Evolutionary conservation across 1,284 basidiomycete species (phyloP), one percentile per base, ranked within the genome.

Genomic region (Leccinum angustisporum): DNA sequence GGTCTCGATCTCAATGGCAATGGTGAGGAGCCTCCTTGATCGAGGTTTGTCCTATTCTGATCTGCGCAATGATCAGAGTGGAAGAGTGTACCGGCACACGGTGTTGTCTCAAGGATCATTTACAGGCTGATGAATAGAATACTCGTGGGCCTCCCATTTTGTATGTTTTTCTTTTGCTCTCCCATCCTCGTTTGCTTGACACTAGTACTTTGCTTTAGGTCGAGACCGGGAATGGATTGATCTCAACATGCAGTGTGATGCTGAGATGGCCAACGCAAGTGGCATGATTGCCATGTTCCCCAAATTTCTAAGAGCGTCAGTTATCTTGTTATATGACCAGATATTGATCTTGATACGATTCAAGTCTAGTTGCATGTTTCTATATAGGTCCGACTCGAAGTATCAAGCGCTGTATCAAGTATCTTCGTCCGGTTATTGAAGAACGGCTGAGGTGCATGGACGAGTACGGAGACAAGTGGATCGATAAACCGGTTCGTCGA

Each of bases 111-210:
- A 51, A 54, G 68, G 16, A 65, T 80, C 7, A 63, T 79, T 11
- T 68, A 72, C 51, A 68, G 75, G 30, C 16, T 38, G 14, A 16
- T 38, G 65, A 79, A 78, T 59, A 71, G 80, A 9, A 55, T 75
- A 10, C 75, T 81, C 58, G 75, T 79, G 30, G 80, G 80, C 1
- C 65, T 75, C 7, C 79, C 78, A 9, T 62, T 78, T 13, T 81
- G 79, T 80, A 61, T 7, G 74, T 53, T 33, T 14, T 36, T 36
- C 36, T 36, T 14, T 36, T 36, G 13, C 36, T 31, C 21, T 7
- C 9, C 0, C 1, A 9, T 18, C 1, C 8, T 8, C 21, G 34
- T n/a, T 27, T 34, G 30, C 14, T 36, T 36, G 56, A 33, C 40
- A n/a, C n/a, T n/a, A n/a, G n/a, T n/a, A 30, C 2, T 40, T 33